These are phyloP conservation scores for Nothophoma quercina DNA, from an alignment of 2,329 filamentous ascomycete genomes.

Conservation along the genomic window DNA sequence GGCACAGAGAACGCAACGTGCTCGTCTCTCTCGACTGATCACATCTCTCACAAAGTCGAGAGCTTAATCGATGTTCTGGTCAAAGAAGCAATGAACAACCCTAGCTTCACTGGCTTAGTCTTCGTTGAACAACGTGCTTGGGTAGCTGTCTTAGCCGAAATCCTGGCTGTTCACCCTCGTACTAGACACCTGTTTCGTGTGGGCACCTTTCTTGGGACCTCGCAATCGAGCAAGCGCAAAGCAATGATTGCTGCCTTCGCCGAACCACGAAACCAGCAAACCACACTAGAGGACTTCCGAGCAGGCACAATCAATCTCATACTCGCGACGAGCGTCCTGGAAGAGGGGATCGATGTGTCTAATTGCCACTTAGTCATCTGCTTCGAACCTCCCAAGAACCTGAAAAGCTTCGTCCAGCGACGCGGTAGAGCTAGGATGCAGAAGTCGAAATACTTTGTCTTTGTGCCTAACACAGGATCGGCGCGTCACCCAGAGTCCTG, in stretches of 20 bases:
- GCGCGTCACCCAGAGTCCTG: conserved; percentile 60
- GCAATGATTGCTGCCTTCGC: conserved; percentile 59
- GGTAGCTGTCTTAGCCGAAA: conserved; percentile 52
- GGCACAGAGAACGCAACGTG: neutral
- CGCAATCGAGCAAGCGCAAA: conserved; percentile 50
- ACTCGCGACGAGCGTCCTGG: conserved; percentile 64
- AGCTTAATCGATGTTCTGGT: conserved; percentile 48
- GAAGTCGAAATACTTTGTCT: conserved; percentile 63
- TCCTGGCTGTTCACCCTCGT: conserved; percentile 44
- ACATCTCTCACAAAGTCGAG: conserved; percentile 47
- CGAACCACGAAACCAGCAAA: conserved; percentile 56
- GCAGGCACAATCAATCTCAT: conserved; percentile 64
- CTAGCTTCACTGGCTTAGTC: conserved; percentile 52
- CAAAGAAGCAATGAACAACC: conserved; percentile 34
- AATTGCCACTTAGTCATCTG: conserved; percentile 71
- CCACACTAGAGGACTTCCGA: conserved; percentile 63
- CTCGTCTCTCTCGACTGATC: conserved; percentile 22
- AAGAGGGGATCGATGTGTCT: conserved; percentile 69
- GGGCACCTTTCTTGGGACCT: conserved; percentile 64
- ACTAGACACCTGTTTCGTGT: conserved; percentile 47
- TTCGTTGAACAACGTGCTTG: conserved; percentile 57
- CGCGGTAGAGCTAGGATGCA: conserved; percentile 68
- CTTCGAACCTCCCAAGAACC: conserved; percentile 67
- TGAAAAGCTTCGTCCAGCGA: conserved; percentile 71
- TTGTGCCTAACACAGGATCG: conserved; percentile 51